These are phyloP conservation scores for Rubroshorea leprosula DNA, from an alignment of 345 rosid genomes.

Conservation along the genomic window DNA sequence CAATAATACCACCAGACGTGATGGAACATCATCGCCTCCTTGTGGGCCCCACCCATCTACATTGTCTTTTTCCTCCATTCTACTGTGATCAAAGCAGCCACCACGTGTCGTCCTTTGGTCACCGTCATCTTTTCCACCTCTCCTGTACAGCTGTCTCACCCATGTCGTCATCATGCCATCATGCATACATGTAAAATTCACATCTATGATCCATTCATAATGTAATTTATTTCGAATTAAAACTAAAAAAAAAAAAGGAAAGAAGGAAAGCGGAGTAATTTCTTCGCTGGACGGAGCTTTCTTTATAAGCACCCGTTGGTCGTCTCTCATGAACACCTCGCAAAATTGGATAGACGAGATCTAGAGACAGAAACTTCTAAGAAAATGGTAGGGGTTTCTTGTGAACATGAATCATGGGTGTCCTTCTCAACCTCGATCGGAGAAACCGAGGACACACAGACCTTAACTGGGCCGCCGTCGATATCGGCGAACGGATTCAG, in stretches of 20 bases:
- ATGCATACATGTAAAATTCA: background rate
- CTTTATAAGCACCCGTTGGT: conserved; percentile 29
- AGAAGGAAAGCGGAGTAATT: too few relatives aligned
- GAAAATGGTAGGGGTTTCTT: conserved; percentile 26
- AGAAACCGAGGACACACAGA: background rate
- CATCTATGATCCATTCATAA: background rate
- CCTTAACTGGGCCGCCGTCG: background rate
- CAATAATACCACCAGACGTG: too few relatives aligned
- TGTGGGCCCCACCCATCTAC: too few relatives aligned
- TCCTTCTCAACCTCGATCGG: conserved; percentile 7
- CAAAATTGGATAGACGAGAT: conserved; percentile 2
- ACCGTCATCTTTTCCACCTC: too few relatives aligned
- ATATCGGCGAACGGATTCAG: background rate
- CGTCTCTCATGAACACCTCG: conserved; percentile 11
- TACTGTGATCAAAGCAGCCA: too few relatives aligned
- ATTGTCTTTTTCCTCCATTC: too few relatives aligned
- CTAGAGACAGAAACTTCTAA: background rate
- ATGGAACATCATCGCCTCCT: too few relatives aligned
- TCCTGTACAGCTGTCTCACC: too few relatives aligned
- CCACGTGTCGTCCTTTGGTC: too few relatives aligned
- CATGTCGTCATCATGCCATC: background rate
- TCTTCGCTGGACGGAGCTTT: conserved; percentile 18
- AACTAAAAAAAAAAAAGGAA: too few relatives aligned
- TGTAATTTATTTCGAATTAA: background rate
- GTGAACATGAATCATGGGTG: conserved; percentile 28